A percentile compares a stretch with the other conserved stretches of the same genome.
These are phyloP conservation scores for Daedalea quercina DNA, from an alignment of 768 basidiomycete species.

Conservation along the genomic window DNA sequence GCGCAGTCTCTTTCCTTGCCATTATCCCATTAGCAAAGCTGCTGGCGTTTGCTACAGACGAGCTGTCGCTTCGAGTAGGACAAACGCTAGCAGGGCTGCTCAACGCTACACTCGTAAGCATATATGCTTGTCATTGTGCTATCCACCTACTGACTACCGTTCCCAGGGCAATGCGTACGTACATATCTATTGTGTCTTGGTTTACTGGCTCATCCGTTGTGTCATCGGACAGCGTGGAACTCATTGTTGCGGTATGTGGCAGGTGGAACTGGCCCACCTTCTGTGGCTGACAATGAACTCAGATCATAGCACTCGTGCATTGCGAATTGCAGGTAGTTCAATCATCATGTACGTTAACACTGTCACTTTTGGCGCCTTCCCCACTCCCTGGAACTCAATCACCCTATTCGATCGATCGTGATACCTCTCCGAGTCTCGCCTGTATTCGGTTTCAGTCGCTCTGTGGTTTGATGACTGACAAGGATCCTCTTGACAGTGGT, in stretches of 20 bases:
- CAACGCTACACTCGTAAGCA: conserved; percentile 71
- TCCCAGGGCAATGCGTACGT: conserved; percentile 25
- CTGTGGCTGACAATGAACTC: conserved; percentile 8
- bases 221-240: conserved; percentile 27
- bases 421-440: too few relatives aligned
- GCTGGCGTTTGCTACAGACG: conserved; percentile 81
- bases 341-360: conserved; percentile 30
- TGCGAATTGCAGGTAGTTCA: conserved; percentile 41
- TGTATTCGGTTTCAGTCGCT: too few relatives aligned
- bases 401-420: neutral
- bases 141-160: neutral
- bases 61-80: conserved; percentile 74
- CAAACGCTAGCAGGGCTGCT: conserved; percentile 79
- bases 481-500: conserved; percentile 25
- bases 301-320: conserved; percentile 40
- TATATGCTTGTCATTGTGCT: neutral
- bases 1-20: conserved; percentile 65
- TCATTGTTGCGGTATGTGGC: conserved; percentile 34
- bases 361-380: neutral
- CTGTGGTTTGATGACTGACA: neutral
- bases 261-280: neutral
- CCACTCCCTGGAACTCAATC: neutral
- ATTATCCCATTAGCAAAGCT: conserved; percentile 86
- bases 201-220: conserved; percentile 1
- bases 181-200: neutral